Evolutionary conservation across 2,329 filamentous ascomycete genomes (phyloP).

Genomic region (Neofusicoccum laricinum): DNA sequence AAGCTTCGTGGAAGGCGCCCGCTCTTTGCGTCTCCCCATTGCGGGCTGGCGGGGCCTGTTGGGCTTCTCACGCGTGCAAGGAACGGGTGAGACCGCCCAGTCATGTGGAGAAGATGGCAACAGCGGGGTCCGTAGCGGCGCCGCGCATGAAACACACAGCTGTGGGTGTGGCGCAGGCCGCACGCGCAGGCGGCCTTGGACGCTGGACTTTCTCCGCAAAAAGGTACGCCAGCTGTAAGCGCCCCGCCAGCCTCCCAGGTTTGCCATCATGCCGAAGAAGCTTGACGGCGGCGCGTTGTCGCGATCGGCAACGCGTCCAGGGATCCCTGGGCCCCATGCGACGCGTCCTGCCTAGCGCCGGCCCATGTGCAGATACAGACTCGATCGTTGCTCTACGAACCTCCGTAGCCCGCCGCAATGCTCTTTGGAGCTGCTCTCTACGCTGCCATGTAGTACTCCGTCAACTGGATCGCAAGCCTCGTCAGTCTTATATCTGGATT

Average conservation of each 20-base stretch:
- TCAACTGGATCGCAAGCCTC: not conserved
- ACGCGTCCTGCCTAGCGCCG: constrained; percentile 7
- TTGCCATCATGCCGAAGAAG: not conserved
- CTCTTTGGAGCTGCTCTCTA: not conserved
- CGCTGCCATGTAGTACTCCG: no score
- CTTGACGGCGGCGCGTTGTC: not conserved
- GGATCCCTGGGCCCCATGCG: not conserved
- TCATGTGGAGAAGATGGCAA: not conserved
- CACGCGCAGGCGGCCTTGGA: not conserved
- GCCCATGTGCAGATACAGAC: constrained; percentile 7
- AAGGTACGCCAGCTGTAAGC: not conserved
- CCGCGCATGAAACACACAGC: not conserved
- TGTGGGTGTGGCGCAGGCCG: not conserved
- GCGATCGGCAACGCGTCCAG: not conserved
- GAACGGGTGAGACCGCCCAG: not conserved
- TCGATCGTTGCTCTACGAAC: not conserved
- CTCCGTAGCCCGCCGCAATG: not conserved
- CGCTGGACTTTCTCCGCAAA: not conserved
- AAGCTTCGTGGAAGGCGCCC: no score
- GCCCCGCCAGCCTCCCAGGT: not conserved
- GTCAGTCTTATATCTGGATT: not conserved
- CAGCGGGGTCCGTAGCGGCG: not conserved
- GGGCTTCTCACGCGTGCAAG: not conserved
- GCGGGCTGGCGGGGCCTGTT: not conserved
- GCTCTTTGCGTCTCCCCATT: no score